These are phyloP conservation scores for Diaporthe vexans DNA, from an alignment of 2,329 filamentous ascomycete genomes.

Conservation along the genomic window DNA sequence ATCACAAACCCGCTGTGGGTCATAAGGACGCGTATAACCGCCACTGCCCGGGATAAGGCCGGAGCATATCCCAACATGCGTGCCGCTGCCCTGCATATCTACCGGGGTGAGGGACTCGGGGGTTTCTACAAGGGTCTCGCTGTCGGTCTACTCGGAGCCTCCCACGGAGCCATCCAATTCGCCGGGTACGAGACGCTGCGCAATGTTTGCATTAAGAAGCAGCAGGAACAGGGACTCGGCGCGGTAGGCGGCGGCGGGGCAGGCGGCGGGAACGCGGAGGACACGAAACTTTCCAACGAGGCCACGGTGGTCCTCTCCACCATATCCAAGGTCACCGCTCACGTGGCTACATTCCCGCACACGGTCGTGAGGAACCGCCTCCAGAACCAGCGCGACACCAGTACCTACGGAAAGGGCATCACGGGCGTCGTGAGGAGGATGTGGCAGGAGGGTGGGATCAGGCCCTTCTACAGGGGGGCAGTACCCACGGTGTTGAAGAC, in stretches of 20 bases:
- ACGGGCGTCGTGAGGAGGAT: conserved; percentile 80
- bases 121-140: conserved; percentile 92
- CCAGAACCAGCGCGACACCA: conserved; percentile 88
- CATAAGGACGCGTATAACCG: conserved; percentile 96
- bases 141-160: conserved; percentile 87
- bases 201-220: conserved; percentile 63
- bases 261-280: conserved; percentile 43
- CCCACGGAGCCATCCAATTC: conserved; percentile 95
- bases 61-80: conserved; percentile 87
- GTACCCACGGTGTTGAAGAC: conserved; percentile 92
- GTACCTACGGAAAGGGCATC: conserved; percentile 78
- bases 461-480: conserved; percentile 92
- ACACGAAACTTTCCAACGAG: conserved; percentile 71
- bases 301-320: conserved; percentile 88
- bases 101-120: conserved; percentile 76
- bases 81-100: conserved; percentile 77
- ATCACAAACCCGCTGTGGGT: conserved; percentile 98
- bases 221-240: conserved; percentile 39
- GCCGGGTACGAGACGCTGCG: conserved; percentile 87
- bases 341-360: conserved; percentile 93
- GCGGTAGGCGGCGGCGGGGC: conserved; percentile 4
- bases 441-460: conserved; percentile 82
- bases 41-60: conserved; percentile 78
- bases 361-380: conserved; percentile 90
- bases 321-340: conserved; percentile 87